Percentiles rank a stretch among this genome's conserved stretches.
phyloP scores from a whole-genome alignment of 768 basidiomycete genomes.

The Pleurotus giganteus region DNA sequence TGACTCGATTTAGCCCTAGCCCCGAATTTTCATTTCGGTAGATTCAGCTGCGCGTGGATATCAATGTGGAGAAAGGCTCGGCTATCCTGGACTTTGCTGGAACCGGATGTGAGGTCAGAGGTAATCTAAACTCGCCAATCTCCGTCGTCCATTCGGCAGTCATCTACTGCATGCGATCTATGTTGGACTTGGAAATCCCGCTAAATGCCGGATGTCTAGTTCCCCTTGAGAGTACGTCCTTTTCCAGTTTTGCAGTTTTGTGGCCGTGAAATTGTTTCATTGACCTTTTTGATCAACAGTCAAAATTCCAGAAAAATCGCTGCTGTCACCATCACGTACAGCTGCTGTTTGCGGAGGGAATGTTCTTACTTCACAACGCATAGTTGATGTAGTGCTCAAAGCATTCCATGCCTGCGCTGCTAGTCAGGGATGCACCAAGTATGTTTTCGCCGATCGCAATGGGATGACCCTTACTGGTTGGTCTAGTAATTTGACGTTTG shows the following conservation, averaged over 20 bases:
- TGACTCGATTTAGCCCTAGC: not conserved
- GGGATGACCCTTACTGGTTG: constrained; percentile 10
- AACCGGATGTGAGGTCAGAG: constrained; percentile 80
- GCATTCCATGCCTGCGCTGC: constrained; percentile 92
- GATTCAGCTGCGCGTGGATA: constrained; percentile 77
- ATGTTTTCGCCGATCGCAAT: constrained; percentile 21
- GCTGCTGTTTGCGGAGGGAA: constrained; percentile 95
- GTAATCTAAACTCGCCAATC: constrained; percentile 83
- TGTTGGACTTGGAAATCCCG: constrained; percentile 86
- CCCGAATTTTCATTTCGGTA: constrained; percentile 22
- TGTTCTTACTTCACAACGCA: constrained; percentile 87
- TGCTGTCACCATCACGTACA: constrained; percentile 79
- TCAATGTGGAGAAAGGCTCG: constrained; percentile 68
- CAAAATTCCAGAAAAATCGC: constrained; percentile 72
- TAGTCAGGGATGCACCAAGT: constrained; percentile 94
- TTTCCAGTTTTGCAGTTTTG: not conserved
- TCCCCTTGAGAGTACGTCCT: constrained; percentile 66
- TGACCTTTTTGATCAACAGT: constrained; percentile 40
- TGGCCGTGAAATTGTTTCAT: not conserved
- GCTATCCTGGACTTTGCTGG: constrained; percentile 86
- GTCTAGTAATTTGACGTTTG: constrained; percentile 82
- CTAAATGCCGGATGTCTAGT: constrained; percentile 93
- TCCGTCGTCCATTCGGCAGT: constrained; percentile 86
- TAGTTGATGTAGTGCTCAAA: constrained; percentile 90
- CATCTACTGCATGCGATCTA: constrained; percentile 86